Evolutionary conservation across 805 yeast genomes (phyloP).

Genomic region (Saccharomycopsis capsularis): DNA sequence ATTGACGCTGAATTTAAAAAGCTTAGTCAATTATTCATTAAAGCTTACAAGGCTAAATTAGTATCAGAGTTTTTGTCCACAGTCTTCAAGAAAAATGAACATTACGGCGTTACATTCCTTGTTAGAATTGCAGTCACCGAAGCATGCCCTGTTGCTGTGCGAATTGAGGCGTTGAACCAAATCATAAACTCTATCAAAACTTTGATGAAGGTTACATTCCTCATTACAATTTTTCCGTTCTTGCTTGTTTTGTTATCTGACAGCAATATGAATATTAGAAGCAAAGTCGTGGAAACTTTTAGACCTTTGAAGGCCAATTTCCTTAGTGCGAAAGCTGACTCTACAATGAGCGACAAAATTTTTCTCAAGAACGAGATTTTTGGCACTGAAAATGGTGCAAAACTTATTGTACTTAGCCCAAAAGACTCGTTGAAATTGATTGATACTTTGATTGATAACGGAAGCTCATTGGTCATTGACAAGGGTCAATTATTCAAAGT

Average conservation of each 20-base stretch:
- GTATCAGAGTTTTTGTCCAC: slow-evolving; percentile 27
- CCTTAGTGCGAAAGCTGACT: slow-evolving; percentile 30
- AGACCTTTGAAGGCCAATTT: slow-evolving; percentile 33
- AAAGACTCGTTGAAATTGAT: slow-evolving; percentile 51
- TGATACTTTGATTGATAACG: slow-evolving; percentile 31
- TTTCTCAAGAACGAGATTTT: slow-evolving; percentile 52
- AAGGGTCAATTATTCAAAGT: slow-evolving; percentile 36
- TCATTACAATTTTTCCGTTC: slow-evolving; percentile 54
- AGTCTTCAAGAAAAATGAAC: slow-evolving; percentile 35
- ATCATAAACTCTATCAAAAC: slow-evolving; percentile 25
- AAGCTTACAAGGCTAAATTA: slow-evolving; percentile 32
- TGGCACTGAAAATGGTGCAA: slow-evolving; percentile 38
- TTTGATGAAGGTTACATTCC: slow-evolving; percentile 1
- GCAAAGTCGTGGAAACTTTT: slow-evolving; percentile 46
- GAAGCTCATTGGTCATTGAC: slow-evolving; percentile 44
- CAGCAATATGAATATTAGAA: slow-evolving; percentile 44
- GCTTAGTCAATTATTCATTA: slow-evolving; percentile 38
- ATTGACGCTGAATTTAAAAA: slow-evolving; percentile 36
- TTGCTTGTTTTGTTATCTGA: slow-evolving; percentile 49
- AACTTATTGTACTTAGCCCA: slow-evolving; percentile 53
- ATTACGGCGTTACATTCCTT: slow-evolving; percentile 47
- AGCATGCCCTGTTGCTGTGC: slow-evolving; percentile 50
- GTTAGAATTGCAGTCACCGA: slow-evolving; percentile 51
- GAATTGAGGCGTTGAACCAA: slow-evolving; percentile 42
- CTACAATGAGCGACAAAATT: slow-evolving; percentile 3